Percentiles rank a stretch among this genome's conserved stretches.
phyloP scores from a whole-genome alignment of 2,329 filamentous ascomycete species.

The Bipolaris victoriae region DNA sequence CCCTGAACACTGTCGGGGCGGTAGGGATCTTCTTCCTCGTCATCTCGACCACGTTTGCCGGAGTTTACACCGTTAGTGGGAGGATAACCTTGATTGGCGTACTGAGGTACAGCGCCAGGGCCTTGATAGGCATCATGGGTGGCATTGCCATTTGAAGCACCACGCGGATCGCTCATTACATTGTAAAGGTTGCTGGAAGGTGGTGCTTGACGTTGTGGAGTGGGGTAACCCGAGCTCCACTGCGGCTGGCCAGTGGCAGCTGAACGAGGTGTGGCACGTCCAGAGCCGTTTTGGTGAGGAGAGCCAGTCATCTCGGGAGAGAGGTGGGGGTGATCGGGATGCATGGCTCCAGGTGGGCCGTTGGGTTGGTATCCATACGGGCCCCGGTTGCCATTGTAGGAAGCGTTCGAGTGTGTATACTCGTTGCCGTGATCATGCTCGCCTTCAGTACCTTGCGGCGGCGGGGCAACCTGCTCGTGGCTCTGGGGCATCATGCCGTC shows the following conservation, averaged over 20 bases:
- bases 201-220: constrained; percentile 72
- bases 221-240: constrained; percentile 76
- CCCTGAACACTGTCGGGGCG: constrained; percentile 63
- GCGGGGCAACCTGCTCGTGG: constrained; percentile 59
- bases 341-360: constrained; percentile 68
- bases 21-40: constrained; percentile 69
- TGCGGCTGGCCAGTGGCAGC: constrained; percentile 73
- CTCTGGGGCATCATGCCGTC: constrained; percentile 62
- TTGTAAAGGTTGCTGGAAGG: constrained; percentile 85
- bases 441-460: constrained; percentile 68
- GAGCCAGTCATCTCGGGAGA: constrained; percentile 84
- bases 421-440: constrained; percentile 79
- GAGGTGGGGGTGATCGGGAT: constrained; percentile 76
- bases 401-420: constrained; percentile 79
- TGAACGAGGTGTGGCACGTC: constrained; percentile 84
- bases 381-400: constrained; percentile 73
- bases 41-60: constrained; percentile 68
- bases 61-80: constrained; percentile 66
- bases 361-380: constrained; percentile 78
- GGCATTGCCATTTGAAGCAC: constrained; percentile 67
- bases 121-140: constrained; percentile 73
- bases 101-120: constrained; percentile 63
- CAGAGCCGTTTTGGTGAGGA: constrained; percentile 80
- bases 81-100: constrained; percentile 65
- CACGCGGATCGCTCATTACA: constrained; percentile 82